Base-by-base conservation (phyloP, 2,329 filamentous ascomycete genomes). In the Sporothrix euskadiensis region DNA sequence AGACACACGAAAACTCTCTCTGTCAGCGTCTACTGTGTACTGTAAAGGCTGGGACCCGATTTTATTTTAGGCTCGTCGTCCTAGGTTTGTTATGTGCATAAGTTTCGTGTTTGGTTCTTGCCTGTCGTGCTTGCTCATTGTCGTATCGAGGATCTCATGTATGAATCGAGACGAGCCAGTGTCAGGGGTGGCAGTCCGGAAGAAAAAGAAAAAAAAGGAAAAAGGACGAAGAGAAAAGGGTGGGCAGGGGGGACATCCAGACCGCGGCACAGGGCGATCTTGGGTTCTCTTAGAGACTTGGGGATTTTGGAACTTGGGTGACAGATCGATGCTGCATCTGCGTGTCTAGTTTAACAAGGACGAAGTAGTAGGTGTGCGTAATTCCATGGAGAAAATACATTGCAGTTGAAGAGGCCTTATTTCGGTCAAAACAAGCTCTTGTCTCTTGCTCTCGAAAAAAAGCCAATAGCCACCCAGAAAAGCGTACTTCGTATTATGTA, bases 141-240 rank as follows among this genome's bases (percentile, higher is more conserved):
- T 68, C 65, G 65, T 68, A 68, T 68, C 22, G 65, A 52, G 16
- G 44, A 68, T 68, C 65, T 68, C n/a, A 68, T 44, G 65, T 52
- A 30, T 66, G 61, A 44, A 66, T 66, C 22, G 63, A 47, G 10
- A 47, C 26, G 61, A 22, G 10, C 32, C 41, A 44, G 47, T 35
- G 35, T 35, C 41, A 44, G 41, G 6, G 41, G 41, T 44, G 41
- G 41, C 41, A 44, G 39, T 6, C 7, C 16, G 4, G 3, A n/a
- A 19, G 16, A n/a, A n/a, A 14, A 14, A 19, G 16, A 26, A 35
- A n/a, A 35, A 26, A 26, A 26, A 26, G 54, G 16, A 35, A 30
- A 30, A 26, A 59, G 30, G 56, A n/a, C 16, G 14, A 19, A 52
- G 16, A 1, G 26, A 16, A 52, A 52, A n/a, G 6, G 52, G 52